phyloP scores from a whole-genome alignment of 2,329 filamentous ascomycete species.

The Botrytis squamosa region DNA sequence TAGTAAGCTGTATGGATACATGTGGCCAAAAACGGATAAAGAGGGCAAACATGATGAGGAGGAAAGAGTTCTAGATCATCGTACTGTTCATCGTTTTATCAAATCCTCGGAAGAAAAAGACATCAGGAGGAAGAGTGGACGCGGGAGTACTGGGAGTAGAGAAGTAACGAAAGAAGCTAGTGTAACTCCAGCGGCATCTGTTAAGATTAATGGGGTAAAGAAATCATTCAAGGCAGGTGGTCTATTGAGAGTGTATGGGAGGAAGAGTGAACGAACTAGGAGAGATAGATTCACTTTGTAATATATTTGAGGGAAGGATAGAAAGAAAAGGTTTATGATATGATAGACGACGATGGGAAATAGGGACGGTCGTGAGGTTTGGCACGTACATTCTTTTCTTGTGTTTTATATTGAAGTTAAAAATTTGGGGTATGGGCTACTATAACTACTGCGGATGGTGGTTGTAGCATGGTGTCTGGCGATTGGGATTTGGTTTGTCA shows the following conservation, averaged over 20 bases:
- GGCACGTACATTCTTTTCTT: not conserved
- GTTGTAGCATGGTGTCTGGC: not conserved
- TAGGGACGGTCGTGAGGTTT: not conserved
- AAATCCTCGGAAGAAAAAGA: constrained; percentile 62
- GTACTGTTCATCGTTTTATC: constrained; percentile 83
- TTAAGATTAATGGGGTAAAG: constrained; percentile 8
- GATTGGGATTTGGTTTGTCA: not conserved
- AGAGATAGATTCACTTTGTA: constrained; percentile 21
- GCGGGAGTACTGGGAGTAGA: constrained; percentile 30
- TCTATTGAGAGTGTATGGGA: not conserved
- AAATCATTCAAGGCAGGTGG: constrained; percentile 5
- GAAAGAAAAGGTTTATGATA: not conserved
- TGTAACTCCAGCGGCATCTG: constrained; percentile 5
- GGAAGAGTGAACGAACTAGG: not conserved
- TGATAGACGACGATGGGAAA: constrained; percentile 11
- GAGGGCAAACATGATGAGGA: constrained; percentile 72
- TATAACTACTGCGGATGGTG: not conserved
- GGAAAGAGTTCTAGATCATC: constrained; percentile 70
- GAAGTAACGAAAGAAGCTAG: constrained; percentile 30
- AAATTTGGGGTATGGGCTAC: not conserved
- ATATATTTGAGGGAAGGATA: constrained; percentile 10
- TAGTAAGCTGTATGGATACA: constrained; percentile 90
- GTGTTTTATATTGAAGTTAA: constrained; percentile 4
- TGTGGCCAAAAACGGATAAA: constrained; percentile 93
- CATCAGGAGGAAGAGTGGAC: constrained; percentile 29